Percentiles rank a stretch among this genome's conserved stretches.
Evolutionary conservation across 345 rosid species (phyloP).

Genomic region (Lepidium sativum): DNA sequence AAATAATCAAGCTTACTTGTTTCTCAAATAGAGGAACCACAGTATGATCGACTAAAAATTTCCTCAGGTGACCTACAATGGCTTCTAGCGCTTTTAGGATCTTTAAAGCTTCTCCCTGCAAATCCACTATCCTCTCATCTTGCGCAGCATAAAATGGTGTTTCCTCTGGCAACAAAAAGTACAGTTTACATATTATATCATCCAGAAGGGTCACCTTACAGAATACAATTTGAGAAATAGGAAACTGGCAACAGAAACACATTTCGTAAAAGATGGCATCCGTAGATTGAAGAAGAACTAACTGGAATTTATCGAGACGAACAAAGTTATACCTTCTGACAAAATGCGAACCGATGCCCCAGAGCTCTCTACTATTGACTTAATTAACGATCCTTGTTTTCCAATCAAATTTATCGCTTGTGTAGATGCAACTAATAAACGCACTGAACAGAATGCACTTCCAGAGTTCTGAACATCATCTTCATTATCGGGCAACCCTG

Average conservation of each 20-base stretch:
- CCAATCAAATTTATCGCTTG: constrained; percentile 91
- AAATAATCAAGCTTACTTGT: constrained; percentile 37
- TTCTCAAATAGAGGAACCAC: constrained; percentile 79
- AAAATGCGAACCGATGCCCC: constrained; percentile 74
- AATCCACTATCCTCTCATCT: constrained; percentile 65
- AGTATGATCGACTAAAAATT: constrained; percentile 68
- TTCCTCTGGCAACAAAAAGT: constrained; percentile 43
- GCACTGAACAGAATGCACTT: constrained; percentile 48
- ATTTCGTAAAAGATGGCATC: neutral
- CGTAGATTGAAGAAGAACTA: neutral
- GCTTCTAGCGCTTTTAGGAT: constrained; percentile 63
- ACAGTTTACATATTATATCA: neutral
- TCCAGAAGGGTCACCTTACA: neutral
- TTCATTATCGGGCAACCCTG: constrained; percentile 35
- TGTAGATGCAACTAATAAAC: constrained; percentile 68
- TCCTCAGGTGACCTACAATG: constrained; percentile 65
- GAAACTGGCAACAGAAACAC: neutral
- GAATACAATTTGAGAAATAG: neutral
- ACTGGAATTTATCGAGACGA: neutral
- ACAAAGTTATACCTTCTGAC: constrained; percentile 49
- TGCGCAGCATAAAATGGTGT: constrained; percentile 43
- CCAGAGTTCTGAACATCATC: constrained; percentile 32
- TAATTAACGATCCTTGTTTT: constrained; percentile 83
- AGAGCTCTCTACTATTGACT: constrained; percentile 72
- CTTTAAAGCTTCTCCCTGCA: constrained; percentile 65